Evolutionary conservation across 2,329 filamentous ascomycete species (phyloP).

Genomic region (Fusarium annulatum): DNA sequence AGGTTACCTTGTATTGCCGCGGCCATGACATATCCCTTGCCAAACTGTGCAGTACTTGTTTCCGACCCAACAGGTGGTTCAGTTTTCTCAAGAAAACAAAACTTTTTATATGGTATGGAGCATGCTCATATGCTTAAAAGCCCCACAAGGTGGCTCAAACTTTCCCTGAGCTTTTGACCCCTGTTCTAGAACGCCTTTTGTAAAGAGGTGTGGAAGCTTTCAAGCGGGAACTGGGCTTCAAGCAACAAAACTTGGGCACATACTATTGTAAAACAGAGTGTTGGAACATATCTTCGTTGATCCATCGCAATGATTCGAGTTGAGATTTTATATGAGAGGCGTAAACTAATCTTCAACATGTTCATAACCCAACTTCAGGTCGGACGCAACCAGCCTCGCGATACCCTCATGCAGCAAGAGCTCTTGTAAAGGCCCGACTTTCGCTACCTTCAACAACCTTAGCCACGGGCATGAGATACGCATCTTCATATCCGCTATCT

Average conservation of each 20-base stretch:
- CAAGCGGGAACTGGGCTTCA: neutral
- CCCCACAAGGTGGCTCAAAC: neutral
- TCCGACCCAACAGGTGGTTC: neutral
- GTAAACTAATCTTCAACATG: neutral
- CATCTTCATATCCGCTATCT: constrained; percentile 46
- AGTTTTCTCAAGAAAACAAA: neutral
- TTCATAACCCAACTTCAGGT: neutral
- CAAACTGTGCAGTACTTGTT: too few species aligned
- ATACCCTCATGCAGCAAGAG: constrained; percentile 49
- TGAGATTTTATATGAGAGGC: neutral
- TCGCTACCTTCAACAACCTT: constrained; percentile 69
- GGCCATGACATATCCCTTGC: too few species aligned
- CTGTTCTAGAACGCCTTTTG: neutral
- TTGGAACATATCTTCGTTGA: neutral
- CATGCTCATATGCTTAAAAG: neutral
- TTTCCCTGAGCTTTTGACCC: neutral
- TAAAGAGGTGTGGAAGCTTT: neutral
- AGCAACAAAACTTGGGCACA: neutral
- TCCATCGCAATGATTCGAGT: neutral
- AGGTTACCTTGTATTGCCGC: too few species aligned
- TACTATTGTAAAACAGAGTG: neutral
- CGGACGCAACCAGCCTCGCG: neutral
- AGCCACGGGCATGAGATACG: constrained; percentile 62
- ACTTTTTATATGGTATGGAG: neutral
- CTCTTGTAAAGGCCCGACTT: constrained; percentile 62